Evolutionary conservation across 202 grass and related monocot species (phyloP), one percentile per base, ranked within the genome.

Genomic region (Schoenoplectus tabernaemontani): DNA sequence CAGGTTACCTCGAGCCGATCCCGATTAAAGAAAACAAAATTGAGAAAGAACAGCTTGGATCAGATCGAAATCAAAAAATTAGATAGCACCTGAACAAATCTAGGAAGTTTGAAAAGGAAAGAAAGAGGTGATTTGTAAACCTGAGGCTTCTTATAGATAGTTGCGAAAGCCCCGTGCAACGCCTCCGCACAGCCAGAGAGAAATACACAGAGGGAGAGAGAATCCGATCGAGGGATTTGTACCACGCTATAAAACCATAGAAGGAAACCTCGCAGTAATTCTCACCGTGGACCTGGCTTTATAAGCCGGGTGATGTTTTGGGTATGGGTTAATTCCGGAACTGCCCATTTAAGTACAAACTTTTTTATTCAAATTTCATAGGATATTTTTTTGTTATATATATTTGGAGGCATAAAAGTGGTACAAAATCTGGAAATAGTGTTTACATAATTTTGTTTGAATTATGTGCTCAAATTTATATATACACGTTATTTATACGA

Each of bases 1-100:
- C 76, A 61, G 57, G 56, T 43, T 42, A 61, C 57, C n/a, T 43
- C n/a, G 19, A 78, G n/a, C 76, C 76, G 70, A 75, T 75, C 70
- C 70, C 47, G 28, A 53, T 51, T 11, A 54, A 46, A 78, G 34
- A 78, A 13, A 26, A 7, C 20, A 22, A 9, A 78, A 59, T 78
- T 61, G 56, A 43, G 57, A 59, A 19, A 60, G 36, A 78, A 11
- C 54, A 60, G 36, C 56, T 61, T 61, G n/a, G 19, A 43, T 59
- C 33, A 16, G 34, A 78, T 78, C 76, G 56, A 76, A 44, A 34
- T 61, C 26, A 33, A 61, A 43, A 42, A 13, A 9, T 28, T 58
- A 43, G 23, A 78, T 37, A 8, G 32, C 33, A 59, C 53, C 56
- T 38, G 76, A 24, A 15, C n/a, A 42, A 61, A 78, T 78, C 76